Evolutionary conservation across 1,284 basidiomycete genomes (phyloP), one percentile per base, ranked within the genome.

Genomic region (Entoloma clypeatum): DNA sequence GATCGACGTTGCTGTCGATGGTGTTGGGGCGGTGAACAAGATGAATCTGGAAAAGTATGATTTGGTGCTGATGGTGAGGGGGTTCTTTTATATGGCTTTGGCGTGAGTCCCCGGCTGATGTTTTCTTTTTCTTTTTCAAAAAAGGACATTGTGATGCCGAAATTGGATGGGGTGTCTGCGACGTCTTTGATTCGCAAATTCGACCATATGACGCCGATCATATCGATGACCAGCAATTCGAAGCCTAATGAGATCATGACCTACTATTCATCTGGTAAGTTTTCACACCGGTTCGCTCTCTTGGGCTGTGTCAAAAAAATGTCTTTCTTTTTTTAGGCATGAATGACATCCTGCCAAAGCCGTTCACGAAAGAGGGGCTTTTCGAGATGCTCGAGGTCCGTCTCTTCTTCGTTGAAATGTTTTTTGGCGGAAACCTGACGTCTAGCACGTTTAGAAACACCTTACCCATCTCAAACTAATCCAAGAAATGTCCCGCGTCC

Each of bases 261-360:
- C n/a, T 95, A 94, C 60, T 91, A 90, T 65, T 85, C 83, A 7
- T 81, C 81, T 29, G 86, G 77, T 71, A 37, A 26, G 67, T 59
- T 5, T 30, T 16, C 13, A 8, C 27, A 19, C 9, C 18, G 32
- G 27, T 19, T 41, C 8, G 34, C 14, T 13, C n/a, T 16, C 10
- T 16, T 13, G 9, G 32, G 11, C 22, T 34, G 18, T 16, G 7
- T 9, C 11, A n/a, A n/a, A n/a, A n/a, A n/a, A n/a, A 35, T 17
- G 32, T 43, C 29, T 17, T 17, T 26, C 41, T 21, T 45, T 28
- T 52, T 21, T 27, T 58, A 75, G 85, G 92, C 16, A 97, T 97
- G 94, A 97, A 95, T 62, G 94, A 97, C 64, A 87, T 96, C 44
- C 69, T 97, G n/a, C 88, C 93, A 6, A 98, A 98, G 63, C 94